phyloP scores from a whole-genome alignment of 352 stramenopile species.

The Phytopythium mirpurense region DNA sequence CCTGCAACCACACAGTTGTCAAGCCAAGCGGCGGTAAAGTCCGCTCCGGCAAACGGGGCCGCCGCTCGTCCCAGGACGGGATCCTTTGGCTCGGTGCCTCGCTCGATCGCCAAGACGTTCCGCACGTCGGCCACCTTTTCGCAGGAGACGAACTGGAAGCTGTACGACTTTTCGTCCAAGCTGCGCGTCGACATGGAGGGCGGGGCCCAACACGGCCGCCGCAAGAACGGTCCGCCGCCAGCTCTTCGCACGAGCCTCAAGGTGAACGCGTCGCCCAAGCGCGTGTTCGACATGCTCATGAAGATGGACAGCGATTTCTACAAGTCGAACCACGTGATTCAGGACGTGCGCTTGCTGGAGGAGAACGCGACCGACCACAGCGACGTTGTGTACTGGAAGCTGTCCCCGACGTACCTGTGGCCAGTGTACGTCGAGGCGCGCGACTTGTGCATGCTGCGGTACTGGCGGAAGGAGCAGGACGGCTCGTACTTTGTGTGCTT shows the following conservation, averaged over 20 bases:
- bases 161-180: conserved; percentile 72
- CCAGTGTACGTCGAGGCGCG: conserved; percentile 59
- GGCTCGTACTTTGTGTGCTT: conserved; percentile 83
- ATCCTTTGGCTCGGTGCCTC: conserved; percentile 68
- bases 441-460: conserved; percentile 70
- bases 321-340: conserved; percentile 67
- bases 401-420: conserved; percentile 67
- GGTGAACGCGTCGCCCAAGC: conserved; percentile 51
- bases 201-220: conserved; percentile 30
- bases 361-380: conserved; percentile 64
- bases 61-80: conserved; percentile 32
- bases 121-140: conserved; percentile 74
- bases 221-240: conserved; percentile 31
- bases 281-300: conserved; percentile 78
- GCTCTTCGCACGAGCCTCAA: conserved; percentile 71
- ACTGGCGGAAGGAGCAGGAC: conserved; percentile 81
- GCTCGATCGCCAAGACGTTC: conserved; percentile 77
- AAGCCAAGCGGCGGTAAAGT: too few species aligned
- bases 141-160: conserved; percentile 64
- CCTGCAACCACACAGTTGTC: background rate
- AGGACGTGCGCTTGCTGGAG: conserved; percentile 54
- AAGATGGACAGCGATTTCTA: conserved; percentile 73
- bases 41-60: background rate
- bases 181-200: conserved; percentile 67
- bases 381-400: conserved; percentile 76